Conservation (phyloP, 2,329 filamentous ascomycete genomes). For the Trichoderma brevicompactum region DNA sequence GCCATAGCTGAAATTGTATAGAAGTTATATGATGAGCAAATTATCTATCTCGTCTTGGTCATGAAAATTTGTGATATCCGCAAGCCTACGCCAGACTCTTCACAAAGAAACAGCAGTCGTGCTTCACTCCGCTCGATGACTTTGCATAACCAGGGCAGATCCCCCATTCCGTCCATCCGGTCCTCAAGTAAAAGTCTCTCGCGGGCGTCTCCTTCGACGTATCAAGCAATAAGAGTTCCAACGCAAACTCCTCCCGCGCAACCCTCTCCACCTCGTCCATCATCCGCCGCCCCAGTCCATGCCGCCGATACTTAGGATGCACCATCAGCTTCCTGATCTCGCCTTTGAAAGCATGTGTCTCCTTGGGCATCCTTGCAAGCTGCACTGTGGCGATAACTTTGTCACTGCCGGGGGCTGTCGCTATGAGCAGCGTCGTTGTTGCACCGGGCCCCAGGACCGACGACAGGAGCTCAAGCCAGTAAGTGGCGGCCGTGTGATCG, state of each 20-base stretch:
- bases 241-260: conserved; percentile 30
- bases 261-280: conserved; percentile 36
- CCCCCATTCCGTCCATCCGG: conserved; percentile 38
- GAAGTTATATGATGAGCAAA: not conserved
- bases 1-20: not conserved
- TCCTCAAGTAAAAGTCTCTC: conserved; percentile 35
- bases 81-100: conserved; percentile 27
- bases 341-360: conserved; percentile 36
- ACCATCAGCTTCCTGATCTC: conserved; percentile 40
- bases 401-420: conserved; percentile 3
- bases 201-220: conserved; percentile 36
- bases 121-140: conserved; percentile 32
- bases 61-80: no score
- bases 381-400: conserved; percentile 36
- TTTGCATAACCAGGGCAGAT: conserved; percentile 36
- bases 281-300: conserved; percentile 33
- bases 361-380: conserved; percentile 33
- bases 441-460: conserved; percentile 10
- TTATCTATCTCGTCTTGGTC: not conserved
- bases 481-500: conserved; percentile 32
- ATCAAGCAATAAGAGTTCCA: conserved; percentile 37
- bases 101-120: conserved; percentile 34
- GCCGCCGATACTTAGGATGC: conserved; percentile 32
- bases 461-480: conserved; percentile 34
- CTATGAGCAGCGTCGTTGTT: conserved; percentile 32